Evolutionary conservation across 192 early-diverging fungal genomes (phyloP).

Genomic region (Lobosporangium transversale): DNA sequence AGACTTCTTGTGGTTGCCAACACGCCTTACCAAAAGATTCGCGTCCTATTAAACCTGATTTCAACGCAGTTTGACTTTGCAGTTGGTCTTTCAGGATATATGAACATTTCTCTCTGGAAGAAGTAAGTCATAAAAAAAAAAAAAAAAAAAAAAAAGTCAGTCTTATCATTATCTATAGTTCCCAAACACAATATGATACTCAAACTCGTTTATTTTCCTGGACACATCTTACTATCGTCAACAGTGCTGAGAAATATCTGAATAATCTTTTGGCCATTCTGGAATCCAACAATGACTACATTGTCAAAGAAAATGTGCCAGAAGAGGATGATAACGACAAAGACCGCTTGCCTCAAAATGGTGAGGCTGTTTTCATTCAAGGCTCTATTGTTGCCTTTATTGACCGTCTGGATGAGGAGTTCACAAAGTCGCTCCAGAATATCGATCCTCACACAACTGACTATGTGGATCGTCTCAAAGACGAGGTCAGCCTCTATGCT

Average conservation of each 20-base stretch:
- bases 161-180: background rate
- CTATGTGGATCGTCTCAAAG: slow-evolving; percentile 93
- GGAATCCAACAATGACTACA: slow-evolving; percentile 77
- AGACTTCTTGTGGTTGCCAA: slow-evolving; percentile 67
- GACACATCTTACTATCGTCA: background rate
- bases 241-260: slow-evolving; percentile 69
- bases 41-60: slow-evolving; percentile 87
- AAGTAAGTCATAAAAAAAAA: slow-evolving; percentile 50
- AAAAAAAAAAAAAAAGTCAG: no score
- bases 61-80: slow-evolving; percentile 90
- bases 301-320: slow-evolving; percentile 74
- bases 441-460: slow-evolving; percentile 98
- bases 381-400: slow-evolving; percentile 89
- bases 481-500: slow-evolving; percentile 87
- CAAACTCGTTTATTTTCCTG: background rate
- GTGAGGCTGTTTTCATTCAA: slow-evolving; percentile 69
- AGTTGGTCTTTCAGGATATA: slow-evolving; percentile 69
- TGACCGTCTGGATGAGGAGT: slow-evolving; percentile 98
- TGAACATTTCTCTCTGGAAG: slow-evolving; percentile 87
- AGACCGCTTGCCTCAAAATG: slow-evolving; percentile 63
- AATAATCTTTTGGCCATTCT: slow-evolving; percentile 82
- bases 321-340: slow-evolving; percentile 74
- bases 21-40: slow-evolving; percentile 82
- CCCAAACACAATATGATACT: background rate
- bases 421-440: slow-evolving; percentile 92